phyloP scores from a whole-genome alignment of 495 filamentous ascomycete species.

The Hypoxylon lienhwacheense region DNA sequence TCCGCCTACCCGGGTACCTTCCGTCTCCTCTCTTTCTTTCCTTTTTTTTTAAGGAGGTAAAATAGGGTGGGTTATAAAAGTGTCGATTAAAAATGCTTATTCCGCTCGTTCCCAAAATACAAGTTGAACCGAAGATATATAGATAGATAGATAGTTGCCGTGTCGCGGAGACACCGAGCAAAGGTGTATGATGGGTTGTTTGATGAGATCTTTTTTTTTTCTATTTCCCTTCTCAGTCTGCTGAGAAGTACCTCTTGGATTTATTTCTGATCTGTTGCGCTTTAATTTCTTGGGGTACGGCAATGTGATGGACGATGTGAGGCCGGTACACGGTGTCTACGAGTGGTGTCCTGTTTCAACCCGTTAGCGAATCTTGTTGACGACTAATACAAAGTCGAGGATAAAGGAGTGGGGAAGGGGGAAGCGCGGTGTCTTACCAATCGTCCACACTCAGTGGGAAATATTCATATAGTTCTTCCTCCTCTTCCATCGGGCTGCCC shows the following conservation, averaged over 20 bases:
- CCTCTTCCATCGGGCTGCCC: slow-evolving; percentile 66
- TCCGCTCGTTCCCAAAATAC: no score
- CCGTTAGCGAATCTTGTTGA: background rate
- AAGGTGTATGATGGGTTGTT: slow-evolving; percentile 6
- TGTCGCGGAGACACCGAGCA: no score
- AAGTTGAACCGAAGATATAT: no score
- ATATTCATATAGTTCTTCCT: slow-evolving; percentile 86
- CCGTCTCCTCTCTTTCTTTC: no score
- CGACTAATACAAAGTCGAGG: no score
- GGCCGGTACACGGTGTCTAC: slow-evolving; percentile 92
- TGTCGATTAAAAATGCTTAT: no score
- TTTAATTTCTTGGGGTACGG: slow-evolving; percentile 73
- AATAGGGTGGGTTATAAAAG: no score
- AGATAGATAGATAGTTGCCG: no score
- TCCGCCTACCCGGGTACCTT: no score
- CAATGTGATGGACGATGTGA: slow-evolving; percentile 88
- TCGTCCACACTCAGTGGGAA: slow-evolving; percentile 87
- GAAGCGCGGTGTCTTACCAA: slow-evolving; percentile 54
- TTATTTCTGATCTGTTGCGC: slow-evolving; percentile 67
- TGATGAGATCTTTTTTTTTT: background rate
- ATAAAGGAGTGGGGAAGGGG: background rate
- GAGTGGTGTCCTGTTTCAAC: slow-evolving; percentile 64
- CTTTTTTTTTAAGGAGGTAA: no score
- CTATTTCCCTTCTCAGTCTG: slow-evolving; percentile 48
- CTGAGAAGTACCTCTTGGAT: slow-evolving; percentile 80